phyloP scores from a whole-genome alignment of 1,284 basidiomycete species.

The Apiotrichum gracile region DNA sequence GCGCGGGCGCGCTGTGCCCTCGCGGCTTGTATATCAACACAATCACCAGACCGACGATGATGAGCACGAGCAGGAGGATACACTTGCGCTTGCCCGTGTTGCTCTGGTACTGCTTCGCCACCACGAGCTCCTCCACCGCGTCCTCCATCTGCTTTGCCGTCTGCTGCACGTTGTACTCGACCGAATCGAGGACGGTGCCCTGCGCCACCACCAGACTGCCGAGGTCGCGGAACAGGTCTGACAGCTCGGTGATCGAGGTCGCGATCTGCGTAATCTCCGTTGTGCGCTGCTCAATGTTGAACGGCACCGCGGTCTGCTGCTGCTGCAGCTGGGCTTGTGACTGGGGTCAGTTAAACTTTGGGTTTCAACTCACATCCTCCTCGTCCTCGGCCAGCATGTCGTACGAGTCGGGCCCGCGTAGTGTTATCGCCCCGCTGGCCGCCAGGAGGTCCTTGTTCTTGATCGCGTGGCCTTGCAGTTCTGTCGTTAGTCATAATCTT shows the following conservation, averaged over 20 bases:
- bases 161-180: slow-evolving; percentile 96
- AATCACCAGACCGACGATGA: slow-evolving; percentile 71
- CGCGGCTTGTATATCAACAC: slow-evolving; percentile 48
- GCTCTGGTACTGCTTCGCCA: slow-evolving; percentile 85
- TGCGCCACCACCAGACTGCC: slow-evolving; percentile 93
- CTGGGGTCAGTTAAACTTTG: slow-evolving; percentile 11
- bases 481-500: slow-evolving; percentile 48
- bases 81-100: slow-evolving; percentile 85
- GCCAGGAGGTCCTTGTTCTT: slow-evolving; percentile 87
- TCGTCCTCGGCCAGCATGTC: slow-evolving; percentile 80
- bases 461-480: slow-evolving; percentile 86
- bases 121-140: slow-evolving; percentile 75
- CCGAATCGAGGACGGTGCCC: slow-evolving; percentile 89
- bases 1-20: background rate
- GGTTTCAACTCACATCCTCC: slow-evolving; percentile 53
- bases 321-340: slow-evolving; percentile 37
- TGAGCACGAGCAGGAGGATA: slow-evolving; percentile 82
- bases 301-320: slow-evolving; percentile 47
- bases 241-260: slow-evolving; percentile 80
- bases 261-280: slow-evolving; percentile 86
- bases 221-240: slow-evolving; percentile 94
- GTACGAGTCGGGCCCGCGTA: slow-evolving; percentile 70
- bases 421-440: slow-evolving; percentile 69
- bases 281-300: slow-evolving; percentile 61
- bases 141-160: slow-evolving; percentile 74